Percentiles rank a stretch among this genome's conserved stretches.
Conservation (phyloP, 1,284 basidiomycete species). For the Amylostereum chailletii region DNA sequence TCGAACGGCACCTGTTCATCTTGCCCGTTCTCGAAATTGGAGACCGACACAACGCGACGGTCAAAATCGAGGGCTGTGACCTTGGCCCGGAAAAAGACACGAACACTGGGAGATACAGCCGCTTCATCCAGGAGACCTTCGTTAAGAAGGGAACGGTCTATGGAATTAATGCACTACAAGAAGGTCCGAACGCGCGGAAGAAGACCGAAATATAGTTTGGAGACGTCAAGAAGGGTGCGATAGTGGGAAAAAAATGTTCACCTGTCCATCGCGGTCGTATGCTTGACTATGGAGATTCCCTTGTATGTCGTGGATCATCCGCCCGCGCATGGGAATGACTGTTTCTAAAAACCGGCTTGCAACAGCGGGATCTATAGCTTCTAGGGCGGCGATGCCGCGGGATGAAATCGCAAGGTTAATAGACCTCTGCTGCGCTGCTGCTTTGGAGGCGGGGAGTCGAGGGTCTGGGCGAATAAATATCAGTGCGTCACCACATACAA, state of each 20-base stretch:
- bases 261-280: slow-evolving; percentile 86
- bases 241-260: slow-evolving; percentile 27
- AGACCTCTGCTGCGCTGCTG: slow-evolving; percentile 64
- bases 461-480: slow-evolving; percentile 40
- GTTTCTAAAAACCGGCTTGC: slow-evolving; percentile 70
- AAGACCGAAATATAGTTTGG: slow-evolving; percentile 15
- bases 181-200: slow-evolving; percentile 13
- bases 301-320: slow-evolving; percentile 85
- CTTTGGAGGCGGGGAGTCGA: slow-evolving; percentile 60
- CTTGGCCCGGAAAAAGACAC: slow-evolving; percentile 76
- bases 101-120: slow-evolving; percentile 53
- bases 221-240: slow-evolving; percentile 10
- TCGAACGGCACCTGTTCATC: slow-evolving; percentile 57
- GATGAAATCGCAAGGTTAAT: slow-evolving; percentile 97
- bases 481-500: slow-evolving; percentile 12
- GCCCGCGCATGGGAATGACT: slow-evolving; percentile 88
- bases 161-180: slow-evolving; percentile 82
- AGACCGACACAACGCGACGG: slow-evolving; percentile 42
- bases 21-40: slow-evolving; percentile 32
- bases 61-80: slow-evolving; percentile 71
- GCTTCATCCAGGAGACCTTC: slow-evolving; percentile 74
- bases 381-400: slow-evolving; percentile 83
- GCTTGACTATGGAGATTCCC: slow-evolving; percentile 72
- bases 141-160: slow-evolving; percentile 84
- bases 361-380: slow-evolving; percentile 69